phyloP scores from a whole-genome alignment of 345 rosid genomes.

The Salix udensis region DNA sequence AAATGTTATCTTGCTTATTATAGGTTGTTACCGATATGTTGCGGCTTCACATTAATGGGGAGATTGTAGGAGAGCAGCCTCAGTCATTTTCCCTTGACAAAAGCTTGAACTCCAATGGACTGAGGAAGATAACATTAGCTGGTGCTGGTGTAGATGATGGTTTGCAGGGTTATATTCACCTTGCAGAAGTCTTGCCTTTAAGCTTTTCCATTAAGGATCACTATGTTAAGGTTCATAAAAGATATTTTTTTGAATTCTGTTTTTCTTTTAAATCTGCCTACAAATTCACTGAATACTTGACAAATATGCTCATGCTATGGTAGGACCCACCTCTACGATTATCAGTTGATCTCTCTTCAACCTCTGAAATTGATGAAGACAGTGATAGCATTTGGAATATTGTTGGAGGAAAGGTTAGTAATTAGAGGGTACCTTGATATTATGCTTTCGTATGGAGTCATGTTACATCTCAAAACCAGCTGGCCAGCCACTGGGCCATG shows the following conservation, averaged over 20 bases:
- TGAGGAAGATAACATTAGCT: constrained; percentile 41
- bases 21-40: constrained; percentile 49
- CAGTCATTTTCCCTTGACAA: constrained; percentile 33
- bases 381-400: constrained; percentile 72
- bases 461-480: not conserved
- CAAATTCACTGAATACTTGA: not conserved
- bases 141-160: constrained; percentile 41
- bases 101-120: constrained; percentile 26
- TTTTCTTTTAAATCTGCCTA: not conserved
- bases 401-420: constrained; percentile 72
- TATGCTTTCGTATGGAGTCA: not conserved
- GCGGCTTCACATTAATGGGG: constrained; percentile 58
- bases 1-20: constrained; percentile 1
- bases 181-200: constrained; percentile 44
- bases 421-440: not conserved
- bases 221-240: constrained; percentile 37
- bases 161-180: constrained; percentile 56
- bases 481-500: not conserved
- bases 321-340: constrained; percentile 67
- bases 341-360: constrained; percentile 52
- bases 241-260: constrained; percentile 5
- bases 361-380: constrained; percentile 60
- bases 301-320: constrained; percentile 17
- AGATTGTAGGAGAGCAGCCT: constrained; percentile 49
- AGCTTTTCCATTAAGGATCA: constrained; percentile 40